Percentiles rank a stretch among this genome's conserved stretches.
Evolutionary conservation across 208 protist genomes (phyloP).

Genomic region (Wallacemonas sp.): DNA sequence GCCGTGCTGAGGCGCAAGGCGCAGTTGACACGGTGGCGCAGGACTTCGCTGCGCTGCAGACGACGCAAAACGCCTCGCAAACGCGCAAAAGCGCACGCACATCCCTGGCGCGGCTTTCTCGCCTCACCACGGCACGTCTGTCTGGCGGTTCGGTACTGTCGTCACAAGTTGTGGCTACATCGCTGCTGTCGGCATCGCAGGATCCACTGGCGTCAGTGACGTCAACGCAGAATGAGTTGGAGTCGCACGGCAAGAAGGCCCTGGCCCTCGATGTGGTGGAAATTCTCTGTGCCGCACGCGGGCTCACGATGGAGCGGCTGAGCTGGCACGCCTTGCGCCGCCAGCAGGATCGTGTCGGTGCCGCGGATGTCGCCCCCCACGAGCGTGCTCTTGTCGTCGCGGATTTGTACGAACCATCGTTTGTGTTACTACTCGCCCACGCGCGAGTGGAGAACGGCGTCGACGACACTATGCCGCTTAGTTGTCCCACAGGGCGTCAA

Average conservation of each 20-base stretch:
- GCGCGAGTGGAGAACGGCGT: neutral
- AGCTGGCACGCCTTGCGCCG: conserved; percentile 23
- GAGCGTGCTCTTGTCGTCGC: conserved; percentile 46
- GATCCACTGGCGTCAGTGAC: conserved; percentile 7
- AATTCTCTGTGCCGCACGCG: conserved; percentile 30
- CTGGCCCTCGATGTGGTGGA: conserved; percentile 48
- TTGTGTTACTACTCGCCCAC: conserved; percentile 35
- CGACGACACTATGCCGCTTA: neutral
- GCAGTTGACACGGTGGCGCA: conserved; percentile 22
- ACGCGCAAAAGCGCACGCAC: conserved; percentile 13
- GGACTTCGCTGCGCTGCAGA: conserved; percentile 22
- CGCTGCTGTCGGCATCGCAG: conserved; percentile 20
- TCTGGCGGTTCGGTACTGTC: neutral
- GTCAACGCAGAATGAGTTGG: conserved; percentile 11
- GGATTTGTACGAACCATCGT: conserved; percentile 42
- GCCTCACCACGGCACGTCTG: neutral
- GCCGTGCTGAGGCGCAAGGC: conserved; percentile 18
- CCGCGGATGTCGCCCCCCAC: conserved; percentile 34
- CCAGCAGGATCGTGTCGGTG: conserved; percentile 30
- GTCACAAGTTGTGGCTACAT: neutral
- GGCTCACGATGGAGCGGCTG: conserved; percentile 34
- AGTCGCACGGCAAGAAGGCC: conserved; percentile 36
- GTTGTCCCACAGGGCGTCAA: conserved; percentile 2
- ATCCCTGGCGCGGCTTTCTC: neutral
- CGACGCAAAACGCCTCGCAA: conserved; percentile 7